Evolutionary conservation across 2,329 filamentous ascomycete genomes (phyloP), one percentile per base, ranked within the genome.

Genomic region (Aspergillus arachidicola): DNA sequence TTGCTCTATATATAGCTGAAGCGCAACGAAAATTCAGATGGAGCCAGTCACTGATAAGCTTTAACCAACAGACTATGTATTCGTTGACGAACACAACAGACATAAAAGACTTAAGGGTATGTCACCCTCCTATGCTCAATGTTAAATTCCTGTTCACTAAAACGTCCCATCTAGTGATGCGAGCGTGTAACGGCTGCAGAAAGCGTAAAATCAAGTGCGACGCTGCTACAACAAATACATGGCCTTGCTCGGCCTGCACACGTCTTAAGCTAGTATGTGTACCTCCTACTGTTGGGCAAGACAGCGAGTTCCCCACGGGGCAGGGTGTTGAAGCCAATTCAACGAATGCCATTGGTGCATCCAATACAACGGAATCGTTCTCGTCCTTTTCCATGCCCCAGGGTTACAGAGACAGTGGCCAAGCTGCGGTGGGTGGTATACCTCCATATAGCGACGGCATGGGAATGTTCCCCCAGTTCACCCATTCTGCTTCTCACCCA

Each of bases 171-270:
- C 58, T 61, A 96, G 94, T 97, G 58, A 97, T 97, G 93, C 90
- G 95, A 83, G 95, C 94, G 61, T 98, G 94, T 78, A 94, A 97
- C 81, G 94, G 94, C 64, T 98, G 94, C 76, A 87, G 94, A 66
- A 90, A 93, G 79, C 88, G 94, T 73, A 99, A 99, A 80, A 99
- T 99, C 76, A 97, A 97, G 79, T 99, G 94, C 81, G 95, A 98
- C 81, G 93, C 94, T 58, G 94, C 94, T 23, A 97, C 94, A 16
- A 97, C 94, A 46, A 97, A 98, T 78, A 93, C 93, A 43, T 98
- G 95, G 94, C 95, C 95, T 32, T 98, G 94, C 79, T 95, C 94
- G 46, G 93, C 95, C 41, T 99, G 94, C 77, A 91, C 93, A 66
- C 88, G 94, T 56, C 83, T 98, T 66, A 98, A 97, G 82, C 86